Evolutionary conservation across 192 early-diverging fungal genomes (phyloP).

Genomic region (Backusella parvicylindrica): DNA sequence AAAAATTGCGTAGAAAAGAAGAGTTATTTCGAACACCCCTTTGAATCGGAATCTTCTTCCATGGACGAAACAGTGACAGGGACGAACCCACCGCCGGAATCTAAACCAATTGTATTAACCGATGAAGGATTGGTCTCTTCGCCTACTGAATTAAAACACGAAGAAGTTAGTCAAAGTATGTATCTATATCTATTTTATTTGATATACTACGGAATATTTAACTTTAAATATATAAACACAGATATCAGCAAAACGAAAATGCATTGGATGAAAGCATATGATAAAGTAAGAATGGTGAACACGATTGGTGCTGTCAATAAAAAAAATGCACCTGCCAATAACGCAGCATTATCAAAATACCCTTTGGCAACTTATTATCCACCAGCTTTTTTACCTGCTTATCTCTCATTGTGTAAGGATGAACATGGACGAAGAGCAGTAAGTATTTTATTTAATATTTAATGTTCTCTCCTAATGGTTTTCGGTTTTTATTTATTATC

Average conservation of each 20-base stretch:
- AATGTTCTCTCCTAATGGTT: neutral
- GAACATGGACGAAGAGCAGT: constrained; percentile 29
- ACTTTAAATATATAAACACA: neutral
- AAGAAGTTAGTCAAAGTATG: neutral
- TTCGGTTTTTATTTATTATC: neutral
- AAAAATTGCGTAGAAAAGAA: neutral
- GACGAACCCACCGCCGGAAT: neutral
- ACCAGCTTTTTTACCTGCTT: constrained; percentile 23
- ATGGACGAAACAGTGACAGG: neutral
- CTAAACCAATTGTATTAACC: neutral
- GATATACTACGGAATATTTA: neutral
- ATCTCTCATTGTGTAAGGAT: constrained; percentile 19
- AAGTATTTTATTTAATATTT: neutral
- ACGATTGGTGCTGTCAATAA: constrained; percentile 36
- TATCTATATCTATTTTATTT: neutral
- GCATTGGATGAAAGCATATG: constrained; percentile 20
- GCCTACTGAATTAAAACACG: neutral
- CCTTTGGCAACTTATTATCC: constrained; percentile 31
- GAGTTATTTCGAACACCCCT: constrained; percentile 33
- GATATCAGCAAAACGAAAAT: constrained; percentile 8
- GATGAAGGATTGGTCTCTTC: neutral
- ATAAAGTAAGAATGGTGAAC: constrained; percentile 19
- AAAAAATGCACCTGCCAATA: constrained; percentile 28
- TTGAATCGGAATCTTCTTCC: constrained; percentile 19
- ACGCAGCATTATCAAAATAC: constrained; percentile 11